phyloP scores from a whole-genome alignment of 805 yeast species.

The Wickerhamomyces mucosus region DNA sequence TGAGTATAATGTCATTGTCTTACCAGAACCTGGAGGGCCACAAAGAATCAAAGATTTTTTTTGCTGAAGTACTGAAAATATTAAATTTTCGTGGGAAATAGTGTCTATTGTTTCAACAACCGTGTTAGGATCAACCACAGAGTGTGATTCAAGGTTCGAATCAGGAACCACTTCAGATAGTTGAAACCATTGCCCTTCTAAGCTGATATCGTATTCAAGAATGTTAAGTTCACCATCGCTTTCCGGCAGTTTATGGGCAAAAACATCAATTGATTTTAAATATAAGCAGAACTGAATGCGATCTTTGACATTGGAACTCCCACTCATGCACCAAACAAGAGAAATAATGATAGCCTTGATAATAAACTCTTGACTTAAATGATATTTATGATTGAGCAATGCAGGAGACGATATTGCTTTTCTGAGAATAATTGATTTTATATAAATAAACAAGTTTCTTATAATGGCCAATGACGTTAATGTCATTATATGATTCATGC shows the following conservation, averaged over 20 bases:
- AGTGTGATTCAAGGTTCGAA: constrained; percentile 16
- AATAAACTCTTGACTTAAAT: constrained; percentile 8
- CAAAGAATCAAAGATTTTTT: constrained; percentile 62
- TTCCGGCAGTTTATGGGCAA: constrained; percentile 12
- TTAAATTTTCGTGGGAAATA: constrained; percentile 48
- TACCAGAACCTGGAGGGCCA: constrained; percentile 98
- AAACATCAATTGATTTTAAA: constrained; percentile 15
- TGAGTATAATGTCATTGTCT: constrained; percentile 80
- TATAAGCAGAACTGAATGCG: constrained; percentile 28
- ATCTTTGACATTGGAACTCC: constrained; percentile 36
- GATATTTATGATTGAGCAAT: too few species aligned
- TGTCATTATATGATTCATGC: constrained; percentile 7
- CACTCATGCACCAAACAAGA: constrained; percentile 56
- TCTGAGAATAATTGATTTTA: constrained; percentile 1
- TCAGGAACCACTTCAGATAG: constrained; percentile 42
- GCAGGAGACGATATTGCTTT: too few species aligned
- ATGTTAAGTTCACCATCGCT: constrained; percentile 17
- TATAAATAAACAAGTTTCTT: constrained; percentile 3
- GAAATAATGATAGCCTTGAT: constrained; percentile 21
- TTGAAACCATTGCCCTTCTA: constrained; percentile 45
- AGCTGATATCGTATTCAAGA: constrained; percentile 29
- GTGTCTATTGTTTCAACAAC: constrained; percentile 81
- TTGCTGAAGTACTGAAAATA: constrained; percentile 46
- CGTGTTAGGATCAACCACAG: constrained; percentile 49
- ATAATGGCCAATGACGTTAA: neutral